phyloP scores from a whole-genome alignment of 495 filamentous ascomycete genomes.

The Astrocystis sublimbata region DNA sequence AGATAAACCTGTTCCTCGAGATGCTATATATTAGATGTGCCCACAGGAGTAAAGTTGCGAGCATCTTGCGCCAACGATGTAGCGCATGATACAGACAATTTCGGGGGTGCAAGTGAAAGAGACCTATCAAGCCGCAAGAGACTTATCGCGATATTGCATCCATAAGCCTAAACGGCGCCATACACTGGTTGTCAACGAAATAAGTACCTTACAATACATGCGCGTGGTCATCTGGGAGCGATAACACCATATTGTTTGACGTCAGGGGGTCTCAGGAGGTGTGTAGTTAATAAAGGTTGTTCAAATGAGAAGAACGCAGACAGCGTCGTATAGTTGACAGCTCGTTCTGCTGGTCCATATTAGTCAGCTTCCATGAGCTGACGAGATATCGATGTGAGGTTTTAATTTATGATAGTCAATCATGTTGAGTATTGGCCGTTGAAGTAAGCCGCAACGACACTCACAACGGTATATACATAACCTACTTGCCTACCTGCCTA shows the following conservation, averaged over 20 bases:
- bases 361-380: conserved; percentile 5
- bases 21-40: not conserved
- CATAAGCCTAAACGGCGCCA: not conserved
- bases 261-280: conserved; percentile 6
- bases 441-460: too few species aligned
- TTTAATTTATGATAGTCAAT: conserved; percentile 8
- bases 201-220: not conserved
- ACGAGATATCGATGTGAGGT: conserved; percentile 12
- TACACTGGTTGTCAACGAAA: not conserved
- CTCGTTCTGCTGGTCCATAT: conserved; percentile 3
- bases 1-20: conserved; percentile 1
- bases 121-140: not conserved
- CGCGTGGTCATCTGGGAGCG: not conserved
- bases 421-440: not conserved
- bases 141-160: not conserved
- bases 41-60: not conserved
- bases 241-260: not conserved
- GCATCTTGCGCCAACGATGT: not conserved
- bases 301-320: not conserved
- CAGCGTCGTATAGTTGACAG: not conserved
- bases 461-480: too few species aligned
- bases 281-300: conserved; percentile 16
- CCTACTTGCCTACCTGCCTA: too few species aligned
- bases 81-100: not conserved
- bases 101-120: conserved; percentile 6